Evolutionary conservation across 169 alveolate species (phyloP).

Genomic region (Toxoplasma gondii): DNA sequence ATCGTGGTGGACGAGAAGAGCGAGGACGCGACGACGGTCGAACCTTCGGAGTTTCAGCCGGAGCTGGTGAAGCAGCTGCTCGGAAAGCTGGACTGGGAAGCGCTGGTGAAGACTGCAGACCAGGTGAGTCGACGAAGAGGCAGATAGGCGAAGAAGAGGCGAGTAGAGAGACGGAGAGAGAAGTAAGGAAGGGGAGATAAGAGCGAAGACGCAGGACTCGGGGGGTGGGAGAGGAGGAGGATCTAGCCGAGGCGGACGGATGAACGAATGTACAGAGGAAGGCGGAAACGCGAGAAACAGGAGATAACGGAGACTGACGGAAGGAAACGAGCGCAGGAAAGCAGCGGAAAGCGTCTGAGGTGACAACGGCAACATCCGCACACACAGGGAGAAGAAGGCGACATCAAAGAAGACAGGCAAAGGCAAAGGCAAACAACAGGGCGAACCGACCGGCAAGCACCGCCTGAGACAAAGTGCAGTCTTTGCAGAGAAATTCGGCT

Average conservation of each 20-base stretch:
- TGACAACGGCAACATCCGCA: background rate
- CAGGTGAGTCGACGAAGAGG: constrained; percentile 22
- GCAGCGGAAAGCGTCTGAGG: background rate
- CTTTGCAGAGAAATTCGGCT: too few species aligned
- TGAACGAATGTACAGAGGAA: too few species aligned
- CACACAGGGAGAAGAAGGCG: constrained; percentile 14
- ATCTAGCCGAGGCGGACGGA: too few species aligned
- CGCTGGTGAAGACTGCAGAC: constrained; percentile 66
- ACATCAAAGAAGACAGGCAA: too few species aligned
- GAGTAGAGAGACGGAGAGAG: too few species aligned
- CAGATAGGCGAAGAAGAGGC: background rate
- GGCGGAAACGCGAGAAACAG: too few species aligned
- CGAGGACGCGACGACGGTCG: constrained; percentile 38
- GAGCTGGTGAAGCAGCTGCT: constrained; percentile 62
- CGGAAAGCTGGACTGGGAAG: constrained; percentile 75
- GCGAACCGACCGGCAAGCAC: too few species aligned
- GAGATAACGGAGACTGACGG: too few species aligned
- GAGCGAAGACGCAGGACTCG: background rate
- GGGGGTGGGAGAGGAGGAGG: too few species aligned
- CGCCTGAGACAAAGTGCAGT: too few species aligned
- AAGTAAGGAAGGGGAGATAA: background rate
- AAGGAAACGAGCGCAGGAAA: too few species aligned
- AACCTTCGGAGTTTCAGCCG: constrained; percentile 62
- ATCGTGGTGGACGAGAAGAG: background rate
- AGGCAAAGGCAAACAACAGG: too few species aligned